phyloP scores from a whole-genome alignment of 768 basidiomycete genomes.

The Leccinum disarticulatum region DNA sequence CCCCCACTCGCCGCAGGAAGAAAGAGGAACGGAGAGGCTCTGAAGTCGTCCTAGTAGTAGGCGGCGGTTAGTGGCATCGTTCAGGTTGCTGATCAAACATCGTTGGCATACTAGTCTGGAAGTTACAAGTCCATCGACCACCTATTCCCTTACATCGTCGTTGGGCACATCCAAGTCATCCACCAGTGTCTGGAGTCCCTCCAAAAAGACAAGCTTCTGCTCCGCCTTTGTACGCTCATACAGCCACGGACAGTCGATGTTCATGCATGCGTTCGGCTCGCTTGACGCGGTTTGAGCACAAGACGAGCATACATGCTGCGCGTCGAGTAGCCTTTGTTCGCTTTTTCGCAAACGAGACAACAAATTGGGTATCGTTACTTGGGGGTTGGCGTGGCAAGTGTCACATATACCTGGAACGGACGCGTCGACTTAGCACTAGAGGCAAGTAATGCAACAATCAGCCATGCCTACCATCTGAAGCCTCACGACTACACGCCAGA shows the following conservation, averaged over 20 bases:
- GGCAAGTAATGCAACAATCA: not conserved
- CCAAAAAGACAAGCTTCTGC: slow-evolving; percentile 33
- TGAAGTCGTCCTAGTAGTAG: too few relatives aligned
- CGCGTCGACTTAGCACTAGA: not conserved
- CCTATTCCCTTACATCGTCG: not conserved
- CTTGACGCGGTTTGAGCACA: slow-evolving; percentile 58
- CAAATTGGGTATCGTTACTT: slow-evolving; percentile 57
- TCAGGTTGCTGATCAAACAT: not conserved
- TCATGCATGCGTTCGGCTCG: slow-evolving; percentile 74
- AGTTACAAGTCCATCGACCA: slow-evolving; percentile 4
- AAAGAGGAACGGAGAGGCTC: too few relatives aligned
- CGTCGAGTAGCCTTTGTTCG: slow-evolving; percentile 52
- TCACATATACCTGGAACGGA: slow-evolving; percentile 59
- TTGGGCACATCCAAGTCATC: slow-evolving; percentile 24
- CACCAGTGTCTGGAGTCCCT: slow-evolving; percentile 31
- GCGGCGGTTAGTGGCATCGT: too few relatives aligned
- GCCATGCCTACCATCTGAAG: slow-evolving; percentile 51
- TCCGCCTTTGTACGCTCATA: slow-evolving; percentile 69
- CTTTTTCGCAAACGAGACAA: slow-evolving; percentile 51
- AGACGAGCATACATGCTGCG: slow-evolving; percentile 69
- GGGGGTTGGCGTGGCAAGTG: slow-evolving; percentile 50
- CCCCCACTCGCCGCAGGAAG: too few relatives aligned
- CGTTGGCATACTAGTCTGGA: not conserved
- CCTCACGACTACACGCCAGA: slow-evolving; percentile 58
- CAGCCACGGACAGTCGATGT: slow-evolving; percentile 84